Conservation (phyloP, 352 stramenopile genomes). For the Pythium brachiatum region DNA sequence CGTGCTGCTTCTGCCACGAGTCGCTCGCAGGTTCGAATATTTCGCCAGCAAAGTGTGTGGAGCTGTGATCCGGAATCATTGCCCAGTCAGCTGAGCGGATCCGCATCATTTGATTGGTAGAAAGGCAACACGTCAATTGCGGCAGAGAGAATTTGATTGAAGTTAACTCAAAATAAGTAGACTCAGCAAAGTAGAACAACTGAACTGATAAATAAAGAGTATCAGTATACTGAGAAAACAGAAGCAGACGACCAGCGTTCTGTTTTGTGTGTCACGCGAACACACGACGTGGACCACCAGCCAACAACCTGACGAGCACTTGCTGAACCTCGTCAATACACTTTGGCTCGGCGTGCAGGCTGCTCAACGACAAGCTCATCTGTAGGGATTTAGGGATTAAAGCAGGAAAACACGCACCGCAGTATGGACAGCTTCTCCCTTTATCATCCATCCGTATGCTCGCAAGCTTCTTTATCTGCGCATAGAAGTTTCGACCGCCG, state of each 20-base stretch:
- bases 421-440: neutral
- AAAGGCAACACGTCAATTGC: no score
- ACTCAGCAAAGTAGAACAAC: no score
- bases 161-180: no score
- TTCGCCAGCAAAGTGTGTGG: conserved; percentile 1
- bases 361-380: no score
- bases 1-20: neutral
- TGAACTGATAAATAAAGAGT: no score
- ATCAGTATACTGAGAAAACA: no score
- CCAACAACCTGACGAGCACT: no score
- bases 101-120: neutral
- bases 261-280: neutral
- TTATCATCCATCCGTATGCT: neutral
- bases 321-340: neutral
- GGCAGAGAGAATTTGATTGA: neutral
- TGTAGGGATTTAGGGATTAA: no score
- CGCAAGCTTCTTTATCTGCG: neutral
- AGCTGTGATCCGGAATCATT: neutral
- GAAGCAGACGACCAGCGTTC: no score
- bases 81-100: neutral
- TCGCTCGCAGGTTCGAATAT: neutral
- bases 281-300: neutral
- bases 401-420: no score
- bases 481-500: neutral
- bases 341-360: neutral